Evolutionary conservation across 108 stramenopile species (phyloP), one percentile per base, ranked within the genome.

Genomic region (Mayamaea pseudoterrestris): DNA sequence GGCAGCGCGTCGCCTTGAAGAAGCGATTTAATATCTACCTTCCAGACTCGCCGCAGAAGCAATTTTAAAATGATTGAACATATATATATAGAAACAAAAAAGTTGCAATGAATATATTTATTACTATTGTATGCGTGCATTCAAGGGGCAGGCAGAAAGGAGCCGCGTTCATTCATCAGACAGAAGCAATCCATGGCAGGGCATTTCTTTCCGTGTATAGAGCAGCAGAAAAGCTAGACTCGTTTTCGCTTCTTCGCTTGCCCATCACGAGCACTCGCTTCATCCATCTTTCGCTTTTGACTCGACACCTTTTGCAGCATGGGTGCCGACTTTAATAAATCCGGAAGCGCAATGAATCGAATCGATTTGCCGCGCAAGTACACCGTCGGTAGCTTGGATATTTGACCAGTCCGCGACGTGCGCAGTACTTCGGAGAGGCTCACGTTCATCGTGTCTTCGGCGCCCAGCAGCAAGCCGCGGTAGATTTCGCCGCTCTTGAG

Each of bases 361-460:
- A 97, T 78, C 23, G 91, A 89, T 35, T 85, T 86, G 24, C 96
- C 96, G 31, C 94, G 55, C 13, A 97, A 51, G 57, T 95, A 97
- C 5, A 97, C 92, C 47, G 47, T 68, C 14, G 27, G 18, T 25
- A 82, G 41, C 56, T 85, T 84, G 13, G 76, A 64, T 13, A 90
- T 76, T 49, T 90, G 75, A 17, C 88, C 88, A 49, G 76, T 85
- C 16, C 78, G 65, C 20, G 78, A 75, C 17, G 88, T 90, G 17
- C 80, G 74, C 35, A 90, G 49, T 6, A 85, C 88, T 37, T 90
- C 88, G 5, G 80, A 75, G 5, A 90, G 40, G 20, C 69, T 78
- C 66, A 90, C 73, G 63, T 97, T 97, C 96, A 97, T 97, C 3
- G 96, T 95, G 47, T 97, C 96, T 58, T 97, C 96, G 6, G 96